Base-by-base conservation (phyloP, 768 basidiomycete genomes). In the Ramaria sp. region DNA sequence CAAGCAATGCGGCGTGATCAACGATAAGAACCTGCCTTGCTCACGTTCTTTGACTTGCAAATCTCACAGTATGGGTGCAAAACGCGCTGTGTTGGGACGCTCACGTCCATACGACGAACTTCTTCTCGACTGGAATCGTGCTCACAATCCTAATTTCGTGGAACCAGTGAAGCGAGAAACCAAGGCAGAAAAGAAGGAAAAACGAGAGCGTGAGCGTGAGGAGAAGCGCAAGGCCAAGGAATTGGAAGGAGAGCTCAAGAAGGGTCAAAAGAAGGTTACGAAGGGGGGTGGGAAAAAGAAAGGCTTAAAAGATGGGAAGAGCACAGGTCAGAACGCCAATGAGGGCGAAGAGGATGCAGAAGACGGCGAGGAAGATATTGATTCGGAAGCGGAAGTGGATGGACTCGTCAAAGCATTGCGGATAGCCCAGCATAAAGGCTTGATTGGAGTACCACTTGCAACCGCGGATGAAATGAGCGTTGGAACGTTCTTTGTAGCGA, bases 11-110 rank as follows among this genome's bases (percentile, higher is more conserved):
- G 93, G 95, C 51, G 95, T 98, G 38, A 95, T 96, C 68, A 97
- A 95, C 71, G 93, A 95, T 72, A 96, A 96, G 69, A 79, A 79
- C 45, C 73, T 91, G 7, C 92, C 91, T 0, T 99, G 95, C 67
- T 91, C 92, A 12, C 88, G 95, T 27, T 92, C 92, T 7, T 78
- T 99, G 38, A 97, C 95, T 0, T 99, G 95, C 75, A 99, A 99
- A 71, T 91, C 95, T 5, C 95, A 99, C 67, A 87, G 91, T 1
- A 95, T 99, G 86, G 91, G 91, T 13, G 88, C 91, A 11, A 99
- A 99, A 70, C 87, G 95, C 17, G 82, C 88, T 9, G 94, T 99
- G 1, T 78, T 80, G 60, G 91, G 91, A 34, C 89, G 95, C 4
- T 88, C 89, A 0, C 79, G 85, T 53, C 68, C 72, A 7, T 98